phyloP scores from a whole-genome alignment of 2,329 filamentous ascomycete genomes.

The Stemphylium beticola region DNA sequence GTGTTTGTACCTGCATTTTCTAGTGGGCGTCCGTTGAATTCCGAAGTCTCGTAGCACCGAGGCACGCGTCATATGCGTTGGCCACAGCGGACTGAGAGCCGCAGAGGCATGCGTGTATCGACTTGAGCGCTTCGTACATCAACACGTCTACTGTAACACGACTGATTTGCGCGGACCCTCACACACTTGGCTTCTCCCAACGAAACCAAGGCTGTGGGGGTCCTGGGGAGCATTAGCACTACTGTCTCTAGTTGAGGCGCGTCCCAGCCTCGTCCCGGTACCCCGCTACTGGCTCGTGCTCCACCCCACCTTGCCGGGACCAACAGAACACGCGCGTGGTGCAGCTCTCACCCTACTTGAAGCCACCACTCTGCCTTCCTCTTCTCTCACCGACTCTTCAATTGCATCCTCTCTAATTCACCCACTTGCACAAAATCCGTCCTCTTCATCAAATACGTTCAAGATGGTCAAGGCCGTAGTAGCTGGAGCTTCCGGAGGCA shows the following conservation, averaged over 20 bases:
- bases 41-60: conserved; percentile 9
- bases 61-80: neutral
- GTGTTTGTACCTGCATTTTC: conserved; percentile 14
- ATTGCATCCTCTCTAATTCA: conserved; percentile 16
- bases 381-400: conserved; percentile 23
- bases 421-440: conserved; percentile 18
- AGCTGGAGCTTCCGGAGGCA: conserved; percentile 96
- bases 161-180: too few relatives aligned
- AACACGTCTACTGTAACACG: neutral
- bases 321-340: conserved; percentile 39
- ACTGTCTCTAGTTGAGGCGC: conserved; percentile 10
- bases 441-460: conserved; percentile 19
- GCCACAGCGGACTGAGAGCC: neutral
- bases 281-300: conserved; percentile 39
- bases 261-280: conserved; percentile 23
- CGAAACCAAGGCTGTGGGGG: conserved; percentile 8
- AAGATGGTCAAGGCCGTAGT: conserved; percentile 61
- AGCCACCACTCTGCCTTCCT: conserved; percentile 21
- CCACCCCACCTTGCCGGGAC: conserved; percentile 30
- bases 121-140: too few relatives aligned
- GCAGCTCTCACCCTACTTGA: conserved; percentile 34
- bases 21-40: conserved; percentile 5
- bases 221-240: conserved; percentile 5
- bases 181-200: neutral
- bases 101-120: neutral